These are phyloP conservation scores for Aspergillus sp. DNA, from an alignment of 2,329 filamentous ascomycete genomes.

Conservation along the genomic window DNA sequence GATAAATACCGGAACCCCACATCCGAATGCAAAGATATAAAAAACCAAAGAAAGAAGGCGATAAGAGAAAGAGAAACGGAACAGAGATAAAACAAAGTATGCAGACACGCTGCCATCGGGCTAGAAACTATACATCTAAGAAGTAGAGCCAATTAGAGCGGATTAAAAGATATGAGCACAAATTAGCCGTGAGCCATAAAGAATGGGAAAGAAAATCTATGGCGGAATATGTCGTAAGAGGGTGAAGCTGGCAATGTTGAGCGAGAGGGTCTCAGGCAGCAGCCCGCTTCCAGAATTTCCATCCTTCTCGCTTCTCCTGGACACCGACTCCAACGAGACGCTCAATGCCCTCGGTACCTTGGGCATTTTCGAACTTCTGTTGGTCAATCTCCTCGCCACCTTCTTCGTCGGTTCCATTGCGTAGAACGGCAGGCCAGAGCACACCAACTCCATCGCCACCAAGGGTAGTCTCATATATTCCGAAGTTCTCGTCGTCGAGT, in stretches of 20 bases:
- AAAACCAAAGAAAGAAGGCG: not conserved
- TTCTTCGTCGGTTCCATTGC: conserved; percentile 77
- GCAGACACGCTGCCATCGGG: not conserved
- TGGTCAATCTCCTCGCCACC: conserved; percentile 91
- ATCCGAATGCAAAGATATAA: not conserved
- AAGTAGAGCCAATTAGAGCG: not conserved
- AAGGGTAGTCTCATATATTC: conserved; percentile 82
- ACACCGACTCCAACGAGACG: conserved; percentile 77
- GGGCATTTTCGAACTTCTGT: conserved; percentile 80
- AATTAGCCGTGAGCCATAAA: not conserved
- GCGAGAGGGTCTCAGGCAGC: not conserved
- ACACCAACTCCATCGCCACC: conserved; percentile 94
- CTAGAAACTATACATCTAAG: not conserved
- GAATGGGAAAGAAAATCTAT: not conserved
- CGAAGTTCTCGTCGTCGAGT: conserved; percentile 71
- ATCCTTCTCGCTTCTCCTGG: conserved; percentile 70
- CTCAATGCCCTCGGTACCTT: conserved; percentile 83
- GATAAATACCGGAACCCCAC: not conserved
- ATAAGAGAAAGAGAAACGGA: not conserved
- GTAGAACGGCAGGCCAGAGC: conserved; percentile 86
- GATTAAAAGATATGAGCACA: not conserved
- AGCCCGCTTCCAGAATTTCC: conserved; percentile 75
- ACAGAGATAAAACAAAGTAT: not conserved
- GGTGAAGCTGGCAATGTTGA: not conserved
- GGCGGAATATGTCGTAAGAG: not conserved